These are phyloP conservation scores for Eimeria maxima DNA, from an alignment of 169 alveolate species.

Conservation along the genomic window DNA sequence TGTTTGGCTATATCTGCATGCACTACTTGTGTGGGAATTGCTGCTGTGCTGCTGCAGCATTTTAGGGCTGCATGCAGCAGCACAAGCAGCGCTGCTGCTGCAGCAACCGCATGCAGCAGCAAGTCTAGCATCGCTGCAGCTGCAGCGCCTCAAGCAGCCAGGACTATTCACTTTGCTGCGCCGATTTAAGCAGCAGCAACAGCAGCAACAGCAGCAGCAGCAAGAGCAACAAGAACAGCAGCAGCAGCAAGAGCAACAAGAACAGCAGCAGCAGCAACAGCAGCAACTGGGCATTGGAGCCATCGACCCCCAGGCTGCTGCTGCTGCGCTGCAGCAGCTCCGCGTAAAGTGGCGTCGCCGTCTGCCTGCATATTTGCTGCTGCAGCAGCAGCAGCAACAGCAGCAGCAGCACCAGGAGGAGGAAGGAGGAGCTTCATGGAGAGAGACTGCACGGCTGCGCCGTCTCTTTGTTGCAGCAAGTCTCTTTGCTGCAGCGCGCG, in stretches of 20 bases:
- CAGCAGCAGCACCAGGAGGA: conserved; percentile 52
- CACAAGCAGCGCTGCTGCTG: conserved; percentile 52
- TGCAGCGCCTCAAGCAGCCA: conserved; percentile 10
- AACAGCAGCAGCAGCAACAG: no score
- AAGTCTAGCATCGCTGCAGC: conserved; percentile 21
- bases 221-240: no score
- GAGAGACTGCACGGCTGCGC: conserved; percentile 11
- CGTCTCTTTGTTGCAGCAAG: conserved; percentile 9
- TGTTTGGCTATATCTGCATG: neutral
- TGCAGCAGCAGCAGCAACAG: neutral
- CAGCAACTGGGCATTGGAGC: neutral
- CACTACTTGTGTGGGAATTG: neutral
- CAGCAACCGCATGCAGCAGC: neutral
- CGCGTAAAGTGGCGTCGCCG: conserved; percentile 16
- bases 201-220: no score
- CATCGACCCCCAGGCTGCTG: neutral
- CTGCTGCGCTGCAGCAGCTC: conserved; percentile 39
- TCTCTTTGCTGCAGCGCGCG: neutral
- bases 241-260: no score
- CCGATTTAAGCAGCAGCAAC: no score
- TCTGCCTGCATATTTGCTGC: conserved; percentile 1
- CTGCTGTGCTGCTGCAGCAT: conserved; percentile 4
- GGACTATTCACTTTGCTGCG: neutral
- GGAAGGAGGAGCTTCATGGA: neutral
- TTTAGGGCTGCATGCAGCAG: conserved; percentile 48